A percentile compares a stretch with the other conserved stretches of the same genome.
Evolutionary conservation across 768 basidiomycete species (phyloP).

Genomic region (Suillus variegatus): DNA sequence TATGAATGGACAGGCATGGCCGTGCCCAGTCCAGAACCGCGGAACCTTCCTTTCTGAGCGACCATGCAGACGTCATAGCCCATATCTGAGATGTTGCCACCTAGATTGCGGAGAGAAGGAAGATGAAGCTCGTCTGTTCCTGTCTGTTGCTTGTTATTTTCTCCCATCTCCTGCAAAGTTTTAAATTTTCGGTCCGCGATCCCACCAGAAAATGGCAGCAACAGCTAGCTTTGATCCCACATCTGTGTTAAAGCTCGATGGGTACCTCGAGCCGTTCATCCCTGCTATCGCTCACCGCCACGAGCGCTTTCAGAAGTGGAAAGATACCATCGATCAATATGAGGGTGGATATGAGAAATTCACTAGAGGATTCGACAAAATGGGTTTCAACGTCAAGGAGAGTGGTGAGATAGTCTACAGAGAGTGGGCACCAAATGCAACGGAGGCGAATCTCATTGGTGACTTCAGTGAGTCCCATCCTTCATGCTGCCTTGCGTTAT

Average conservation of each 20-base stretch:
- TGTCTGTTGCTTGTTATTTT: slow-evolving; percentile 6
- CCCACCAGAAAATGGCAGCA: slow-evolving; percentile 38
- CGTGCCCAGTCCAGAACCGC: not conserved
- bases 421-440: slow-evolving; percentile 96
- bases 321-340: slow-evolving; percentile 65
- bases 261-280: slow-evolving; percentile 73
- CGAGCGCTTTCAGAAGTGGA: slow-evolving; percentile 72
- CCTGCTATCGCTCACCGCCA: slow-evolving; percentile 70
- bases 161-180: slow-evolving; percentile 11
- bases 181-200: not conserved
- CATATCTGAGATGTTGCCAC: slow-evolving; percentile 8
- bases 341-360: slow-evolving; percentile 87
- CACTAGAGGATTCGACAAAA: slow-evolving; percentile 52
- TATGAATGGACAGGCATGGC: not conserved
- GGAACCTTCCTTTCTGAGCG: slow-evolving; percentile 19
- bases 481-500: slow-evolving; percentile 5
- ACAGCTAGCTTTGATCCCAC: slow-evolving; percentile 54
- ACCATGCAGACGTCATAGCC: slow-evolving; percentile 6
- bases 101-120: slow-evolving; percentile 9
- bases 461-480: slow-evolving; percentile 83
- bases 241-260: slow-evolving; percentile 63
- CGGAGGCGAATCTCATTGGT: slow-evolving; percentile 82
- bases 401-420: slow-evolving; percentile 78
- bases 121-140: slow-evolving; percentile 7
- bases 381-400: slow-evolving; percentile 72